Evolutionary conservation across 148 eudicot genomes (phyloP).

Genomic region (Rhododendron williamsianum): DNA sequence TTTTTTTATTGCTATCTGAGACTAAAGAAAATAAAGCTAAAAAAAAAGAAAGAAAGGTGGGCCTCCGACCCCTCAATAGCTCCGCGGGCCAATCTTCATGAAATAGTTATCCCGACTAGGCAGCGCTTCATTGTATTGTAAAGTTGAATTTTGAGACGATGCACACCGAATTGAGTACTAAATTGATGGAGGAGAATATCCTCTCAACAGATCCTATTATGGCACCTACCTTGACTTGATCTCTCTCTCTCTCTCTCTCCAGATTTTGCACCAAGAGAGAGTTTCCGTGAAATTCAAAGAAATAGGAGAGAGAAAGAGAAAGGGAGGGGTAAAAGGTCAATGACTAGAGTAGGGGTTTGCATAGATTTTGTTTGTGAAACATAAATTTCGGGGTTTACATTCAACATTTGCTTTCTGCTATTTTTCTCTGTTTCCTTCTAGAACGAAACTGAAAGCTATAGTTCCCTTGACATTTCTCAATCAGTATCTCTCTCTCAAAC

Average conservation of each 20-base stretch:
- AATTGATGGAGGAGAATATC: not conserved
- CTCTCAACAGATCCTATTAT: not conserved
- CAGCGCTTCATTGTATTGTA: not conserved
- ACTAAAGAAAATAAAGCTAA: no score
- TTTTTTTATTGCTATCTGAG: not conserved
- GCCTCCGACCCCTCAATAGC: not conserved
- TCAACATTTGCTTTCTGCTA: not conserved
- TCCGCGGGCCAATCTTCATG: not conserved
- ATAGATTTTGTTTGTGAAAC: not conserved
- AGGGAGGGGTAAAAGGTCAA: not conserved
- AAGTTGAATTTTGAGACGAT: no score
- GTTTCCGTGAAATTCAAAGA: not conserved
- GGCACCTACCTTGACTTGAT: not conserved
- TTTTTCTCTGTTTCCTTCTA: not conserved
- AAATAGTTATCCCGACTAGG: not conserved
- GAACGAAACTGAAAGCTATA: not conserved
- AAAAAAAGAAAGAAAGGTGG: no score
- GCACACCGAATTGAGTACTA: not conserved
- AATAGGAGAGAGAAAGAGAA: no score
- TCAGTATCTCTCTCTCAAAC: not conserved
- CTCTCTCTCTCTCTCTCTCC: not conserved
- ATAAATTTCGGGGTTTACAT: not conserved
- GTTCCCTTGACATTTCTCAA: not conserved
- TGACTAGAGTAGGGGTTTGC: not conserved
- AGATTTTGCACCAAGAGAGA: not conserved